Evolutionary conservation across 1,139 yeast species (phyloP), one percentile per base, ranked within the genome.

Genomic region (Lodderomyces parapsilosis): DNA sequence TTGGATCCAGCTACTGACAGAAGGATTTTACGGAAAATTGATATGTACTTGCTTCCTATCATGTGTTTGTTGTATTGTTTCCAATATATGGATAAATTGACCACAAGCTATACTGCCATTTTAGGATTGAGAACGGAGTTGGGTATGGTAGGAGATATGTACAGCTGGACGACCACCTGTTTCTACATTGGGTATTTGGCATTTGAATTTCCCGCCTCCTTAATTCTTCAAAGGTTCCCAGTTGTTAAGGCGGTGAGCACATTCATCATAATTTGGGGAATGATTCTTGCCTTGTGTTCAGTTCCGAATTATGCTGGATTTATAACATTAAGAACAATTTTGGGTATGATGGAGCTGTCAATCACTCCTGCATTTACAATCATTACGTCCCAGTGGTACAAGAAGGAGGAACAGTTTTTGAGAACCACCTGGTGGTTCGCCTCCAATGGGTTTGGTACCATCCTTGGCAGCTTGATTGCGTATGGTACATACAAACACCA

Each of bases 11-110:
- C 48, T 40, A 43, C 47, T 10, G 56, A 55, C 32, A 48, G 41
- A 27, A 51, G 46, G 25, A 39, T 61, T 24, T 58, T 53, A 13
- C 20, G 77, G 43, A 83, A 81, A 54, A 77, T 80, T 35, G 87
- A 83, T 56, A 37, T 72, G 13, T 73, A 60, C 49, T 55, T 83
- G 47, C 62, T 80, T 50, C 84, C 88, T 0, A 46, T 82, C 32
- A 68, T 83, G 68, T 74, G 82, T 54, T 47, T 76, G n/a, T 58
- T 81, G 14, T 80, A 80, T 56, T 72, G 81, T 15, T 64, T 74
- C 37, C 89, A 83, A 58, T 80, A 75, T 46, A 79, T 83, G 81
- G 90, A 83, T 58, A 84, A 84, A 55, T 62, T 72, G 13, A 65
- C 86, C 8, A 78, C 72, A 33, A 66, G 81, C 13, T 76, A 74